Base-by-base conservation (phyloP, 2,329 filamentous ascomycete genomes). In the Blumeria hordei region DNA sequence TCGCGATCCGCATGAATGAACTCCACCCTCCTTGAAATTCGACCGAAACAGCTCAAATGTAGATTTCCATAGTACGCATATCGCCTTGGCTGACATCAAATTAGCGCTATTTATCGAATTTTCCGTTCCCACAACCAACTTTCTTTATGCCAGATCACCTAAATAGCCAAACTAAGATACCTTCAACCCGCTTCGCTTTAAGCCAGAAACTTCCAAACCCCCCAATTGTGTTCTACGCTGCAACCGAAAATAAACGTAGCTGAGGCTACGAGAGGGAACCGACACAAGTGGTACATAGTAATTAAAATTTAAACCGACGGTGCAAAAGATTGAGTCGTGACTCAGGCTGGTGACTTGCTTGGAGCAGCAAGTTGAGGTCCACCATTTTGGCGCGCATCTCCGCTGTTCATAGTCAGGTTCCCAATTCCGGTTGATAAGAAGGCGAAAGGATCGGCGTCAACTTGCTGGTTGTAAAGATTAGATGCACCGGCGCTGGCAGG, bases 391-490 rank as follows among this genome's bases (percentile, higher is more conserved):
- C 78, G 77, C 58, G 72, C 71, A 59, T 81, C 78, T 55, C 70
- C 72, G 60, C 77, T 81, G 64, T 80, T 78, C 61, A 92, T 83
- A 39, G 80, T 80, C 54, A 92, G 74, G 53, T 78, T 77, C 55
- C 80, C 77, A 57, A 92, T 85, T 45, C 82, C 81, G 34, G 76
- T 75, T 34, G 81, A 84, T 54, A 92, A 74, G 71, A 90, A 90
- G 14, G 83, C 81, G 67, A 90, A 88, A 10, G 85, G 83, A 62
- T 88, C 85, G 61, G 73, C 81, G 64, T 85, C 81, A 55, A 71
- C 72, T 62, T 80, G 73, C 54, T 64, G 65, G 58, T 67, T 71
- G 65, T 82, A 83, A 63, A 83, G 85, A 63, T 82, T 84, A 44
- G 83, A 80, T 36, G 82, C 80, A 43, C 83, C 85, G 58, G 81